A percentile compares a stretch with the other conserved stretches of the same genome.
These are phyloP conservation scores for Elongisporangium undulatum DNA, from an alignment of 352 stramenopile species.

Conservation along the genomic window DNA sequence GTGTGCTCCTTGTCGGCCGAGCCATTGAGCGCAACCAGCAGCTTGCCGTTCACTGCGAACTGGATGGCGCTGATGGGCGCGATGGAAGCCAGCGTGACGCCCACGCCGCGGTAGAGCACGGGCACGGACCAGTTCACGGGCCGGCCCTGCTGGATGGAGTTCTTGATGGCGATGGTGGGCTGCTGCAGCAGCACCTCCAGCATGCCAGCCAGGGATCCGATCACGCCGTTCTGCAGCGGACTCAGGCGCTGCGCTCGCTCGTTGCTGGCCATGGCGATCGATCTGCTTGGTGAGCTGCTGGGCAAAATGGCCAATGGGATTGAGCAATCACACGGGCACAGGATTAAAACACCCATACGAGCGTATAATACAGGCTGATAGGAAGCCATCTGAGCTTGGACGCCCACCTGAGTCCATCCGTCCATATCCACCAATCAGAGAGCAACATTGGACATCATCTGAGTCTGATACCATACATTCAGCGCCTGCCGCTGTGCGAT, in stretches of 20 bases:
- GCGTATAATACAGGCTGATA: not conserved
- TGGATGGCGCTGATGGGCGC: slow-evolving; percentile 76
- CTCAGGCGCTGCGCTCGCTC: slow-evolving; percentile 61
- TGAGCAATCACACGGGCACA: not conserved
- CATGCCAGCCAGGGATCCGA: slow-evolving; percentile 80
- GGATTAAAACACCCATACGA: not conserved
- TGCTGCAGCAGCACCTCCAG: slow-evolving; percentile 83
- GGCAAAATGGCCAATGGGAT: not conserved
- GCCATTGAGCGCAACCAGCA: slow-evolving; percentile 33
- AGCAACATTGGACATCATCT: not conserved
- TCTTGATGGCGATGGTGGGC: slow-evolving; percentile 82
- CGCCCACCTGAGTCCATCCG: not conserved
- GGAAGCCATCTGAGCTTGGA: not conserved
- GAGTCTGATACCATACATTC: not conserved
- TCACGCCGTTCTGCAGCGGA: slow-evolving; percentile 66
- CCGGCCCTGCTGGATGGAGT: slow-evolving; percentile 73
- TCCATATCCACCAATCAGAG: not conserved
- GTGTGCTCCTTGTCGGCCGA: slow-evolving; percentile 4
- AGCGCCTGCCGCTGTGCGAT: too few relatives aligned
- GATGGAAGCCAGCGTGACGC: slow-evolving; percentile 73
- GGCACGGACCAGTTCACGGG: slow-evolving; percentile 58
- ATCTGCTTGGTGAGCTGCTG: not conserved
- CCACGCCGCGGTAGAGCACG: slow-evolving; percentile 73
- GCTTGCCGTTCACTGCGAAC: slow-evolving; percentile 72
- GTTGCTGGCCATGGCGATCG: not conserved